phyloP scores from a whole-genome alignment of 2,329 filamentous ascomycete genomes.

The Scopulariopsis brevicaulis region DNA sequence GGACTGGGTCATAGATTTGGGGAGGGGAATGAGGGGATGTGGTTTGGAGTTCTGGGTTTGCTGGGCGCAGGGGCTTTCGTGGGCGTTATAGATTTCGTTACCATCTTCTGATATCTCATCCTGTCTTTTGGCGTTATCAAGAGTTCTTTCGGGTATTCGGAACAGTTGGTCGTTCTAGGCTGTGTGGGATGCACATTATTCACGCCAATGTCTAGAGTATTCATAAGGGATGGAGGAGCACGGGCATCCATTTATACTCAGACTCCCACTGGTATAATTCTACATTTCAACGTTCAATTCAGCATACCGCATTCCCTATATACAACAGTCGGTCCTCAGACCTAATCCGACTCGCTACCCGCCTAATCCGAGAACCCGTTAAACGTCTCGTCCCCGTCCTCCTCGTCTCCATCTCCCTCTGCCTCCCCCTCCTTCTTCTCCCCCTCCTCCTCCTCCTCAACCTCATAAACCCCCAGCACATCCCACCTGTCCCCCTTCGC shows the following conservation, averaged over 20 bases:
- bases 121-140: no score
- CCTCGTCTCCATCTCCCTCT: constrained; percentile 19
- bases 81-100: background rate
- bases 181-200: no score
- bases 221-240: no score
- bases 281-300: background rate
- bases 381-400: constrained; percentile 33
- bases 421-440: constrained; percentile 25
- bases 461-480: constrained; percentile 66
- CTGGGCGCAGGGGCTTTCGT: background rate
- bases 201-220: no score
- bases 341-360: constrained; percentile 24
- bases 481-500: constrained; percentile 92
- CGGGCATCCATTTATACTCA: no score
- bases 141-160: no score
- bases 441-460: constrained; percentile 43
- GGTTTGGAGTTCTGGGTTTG: no score
- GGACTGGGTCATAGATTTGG: background rate
- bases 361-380: constrained; percentile 39
- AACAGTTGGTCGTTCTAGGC: no score
- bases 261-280: no score
- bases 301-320: background rate
- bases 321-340: background rate
- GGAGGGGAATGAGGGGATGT: no score
- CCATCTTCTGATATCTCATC: no score